Evolutionary conservation across 768 basidiomycete species (phyloP), one percentile per base, ranked within the genome.

Genomic region (Trametes punicea): DNA sequence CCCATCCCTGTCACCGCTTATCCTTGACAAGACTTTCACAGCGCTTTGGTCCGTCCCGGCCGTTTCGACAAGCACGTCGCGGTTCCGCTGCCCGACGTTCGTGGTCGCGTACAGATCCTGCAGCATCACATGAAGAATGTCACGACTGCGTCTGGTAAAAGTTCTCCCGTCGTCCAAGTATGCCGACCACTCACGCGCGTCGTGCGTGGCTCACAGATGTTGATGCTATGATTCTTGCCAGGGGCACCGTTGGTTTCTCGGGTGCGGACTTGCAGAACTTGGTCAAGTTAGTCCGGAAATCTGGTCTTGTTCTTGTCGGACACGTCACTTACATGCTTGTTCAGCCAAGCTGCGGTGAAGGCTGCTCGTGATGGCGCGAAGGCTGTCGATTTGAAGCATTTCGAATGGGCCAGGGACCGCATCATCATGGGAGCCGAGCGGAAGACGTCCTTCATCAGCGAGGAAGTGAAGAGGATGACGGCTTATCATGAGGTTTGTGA

Each of bases 391-490:
- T 70, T 90, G 57, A 84, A 79, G 60, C 94, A 99, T 69, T 90
- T 98, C 68, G 96, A 98, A 75, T 99, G 97, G 97, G 97, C 97
- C 11, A 97, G 92, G 89, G 93, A 96, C 71, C 88, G 93, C 54
- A 98, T 98, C 57, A 74, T 97, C 59, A 95, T 99, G 94, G 97
- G 97, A 39, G 92, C 91, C 7, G 96, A 98, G 71, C 81, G 97
- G 59, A 89, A 85, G 75, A 94, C 89, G 54, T 85, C 88, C 38
- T 94, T 85, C 67, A 90, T 98, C 58, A 88, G 91, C 57, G 85
- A 88, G 31, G 88, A 93, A 71, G 85, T 81, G 30, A 96, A 94
- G 70, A 74, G 88, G 52, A 82, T 90, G 44, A 98, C 96, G 0
- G 97, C 97, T 6, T 98, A 98, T 74, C 96, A 98, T 73, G 97